Conservation (phyloP, 495 filamentous ascomycete species). For the Acidiella bohemica region DNA sequence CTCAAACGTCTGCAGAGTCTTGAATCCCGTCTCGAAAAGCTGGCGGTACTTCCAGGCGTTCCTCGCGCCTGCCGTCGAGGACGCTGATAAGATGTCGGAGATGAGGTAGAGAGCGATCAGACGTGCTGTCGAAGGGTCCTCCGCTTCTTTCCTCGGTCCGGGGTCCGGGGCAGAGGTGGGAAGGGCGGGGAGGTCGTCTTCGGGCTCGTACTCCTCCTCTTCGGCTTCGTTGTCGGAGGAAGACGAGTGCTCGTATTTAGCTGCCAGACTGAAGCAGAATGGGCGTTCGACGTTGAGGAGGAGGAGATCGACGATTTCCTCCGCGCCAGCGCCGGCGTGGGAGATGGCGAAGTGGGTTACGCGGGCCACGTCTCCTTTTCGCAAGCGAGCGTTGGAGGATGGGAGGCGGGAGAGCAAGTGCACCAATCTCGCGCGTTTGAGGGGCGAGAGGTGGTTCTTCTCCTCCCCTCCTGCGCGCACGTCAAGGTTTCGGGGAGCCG, state of each 20-base stretch:
- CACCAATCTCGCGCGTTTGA: conserved; percentile 71
- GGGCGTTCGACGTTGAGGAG: conserved; percentile 66
- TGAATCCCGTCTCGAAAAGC: conserved; percentile 66
- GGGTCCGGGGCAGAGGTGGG: conserved; percentile 10
- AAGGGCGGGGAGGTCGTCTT: conserved; percentile 21
- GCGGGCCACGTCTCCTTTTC: conserved; percentile 75
- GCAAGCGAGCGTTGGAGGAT: conserved; percentile 55
- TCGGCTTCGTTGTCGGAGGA: conserved; percentile 31
- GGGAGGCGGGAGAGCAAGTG: conserved; percentile 71
- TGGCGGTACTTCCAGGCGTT: conserved; percentile 86
- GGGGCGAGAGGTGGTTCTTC: conserved; percentile 63
- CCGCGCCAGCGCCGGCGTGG: conserved; percentile 62
- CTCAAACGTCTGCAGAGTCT: conserved; percentile 61
- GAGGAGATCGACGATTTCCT: conserved; percentile 82
- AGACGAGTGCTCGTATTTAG: conserved; percentile 27
- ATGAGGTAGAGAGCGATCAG: conserved; percentile 76
- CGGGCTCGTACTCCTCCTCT: conserved; percentile 27
- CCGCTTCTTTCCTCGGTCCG: conserved; percentile 33
- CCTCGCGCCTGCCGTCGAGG: conserved; percentile 66
- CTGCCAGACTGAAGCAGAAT: conserved; percentile 44
- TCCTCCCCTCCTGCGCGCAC: conserved; percentile 39
- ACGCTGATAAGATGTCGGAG: conserved; percentile 77
- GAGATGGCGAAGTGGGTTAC: conserved; percentile 83
- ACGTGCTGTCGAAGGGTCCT: conserved; percentile 59
- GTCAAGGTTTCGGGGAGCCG: conserved; percentile 36